A percentile compares a stretch with the other conserved stretches of the same genome.
phyloP scores from a whole-genome alignment of 164 flowering plant species.

The Amborella trichopoda region DNA sequence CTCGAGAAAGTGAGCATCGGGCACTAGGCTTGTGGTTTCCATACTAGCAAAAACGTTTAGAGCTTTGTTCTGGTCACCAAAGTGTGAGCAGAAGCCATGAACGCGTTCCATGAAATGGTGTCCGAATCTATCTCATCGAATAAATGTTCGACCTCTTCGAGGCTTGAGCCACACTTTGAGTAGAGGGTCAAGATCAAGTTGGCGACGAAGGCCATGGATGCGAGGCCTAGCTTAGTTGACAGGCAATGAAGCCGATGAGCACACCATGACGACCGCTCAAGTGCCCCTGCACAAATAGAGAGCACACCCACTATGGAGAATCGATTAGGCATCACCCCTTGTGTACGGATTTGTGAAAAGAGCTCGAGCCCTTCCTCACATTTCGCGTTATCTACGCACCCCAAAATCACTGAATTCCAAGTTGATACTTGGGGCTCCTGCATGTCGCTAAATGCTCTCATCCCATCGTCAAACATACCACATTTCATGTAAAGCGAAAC shows the following conservation, averaged over 20 bases:
- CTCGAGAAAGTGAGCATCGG: constrained; percentile 56
- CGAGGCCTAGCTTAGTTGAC: constrained; percentile 38
- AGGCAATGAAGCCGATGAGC: constrained; percentile 40
- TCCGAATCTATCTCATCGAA: constrained; percentile 41
- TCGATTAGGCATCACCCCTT: constrained; percentile 39
- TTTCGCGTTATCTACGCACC: constrained; percentile 39
- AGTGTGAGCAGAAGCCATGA: constrained; percentile 48
- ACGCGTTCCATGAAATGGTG: constrained; percentile 61
- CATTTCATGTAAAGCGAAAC: constrained; percentile 58
- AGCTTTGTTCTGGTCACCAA: constrained; percentile 33
- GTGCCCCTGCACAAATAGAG: constrained; percentile 19
- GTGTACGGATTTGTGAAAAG: constrained; percentile 26
- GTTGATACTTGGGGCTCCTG: constrained; percentile 17
- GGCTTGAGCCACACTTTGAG: constrained; percentile 26
- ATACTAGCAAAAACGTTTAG: constrained; percentile 35
- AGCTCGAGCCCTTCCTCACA: constrained; percentile 31
- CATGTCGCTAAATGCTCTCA: constrained; percentile 12
- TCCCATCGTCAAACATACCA: constrained; percentile 33
- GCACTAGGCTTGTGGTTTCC: constrained; percentile 13
- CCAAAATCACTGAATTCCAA: constrained; percentile 45
- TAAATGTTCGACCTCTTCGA: constrained; percentile 32
- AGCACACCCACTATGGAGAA: constrained; percentile 45
- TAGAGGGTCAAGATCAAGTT: constrained; percentile 58
- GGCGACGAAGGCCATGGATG: constrained; percentile 32
- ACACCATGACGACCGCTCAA: constrained; percentile 17